These are phyloP conservation scores for Polygonum aviculare DNA, from an alignment of 148 eudicot species.

Conservation along the genomic window DNA sequence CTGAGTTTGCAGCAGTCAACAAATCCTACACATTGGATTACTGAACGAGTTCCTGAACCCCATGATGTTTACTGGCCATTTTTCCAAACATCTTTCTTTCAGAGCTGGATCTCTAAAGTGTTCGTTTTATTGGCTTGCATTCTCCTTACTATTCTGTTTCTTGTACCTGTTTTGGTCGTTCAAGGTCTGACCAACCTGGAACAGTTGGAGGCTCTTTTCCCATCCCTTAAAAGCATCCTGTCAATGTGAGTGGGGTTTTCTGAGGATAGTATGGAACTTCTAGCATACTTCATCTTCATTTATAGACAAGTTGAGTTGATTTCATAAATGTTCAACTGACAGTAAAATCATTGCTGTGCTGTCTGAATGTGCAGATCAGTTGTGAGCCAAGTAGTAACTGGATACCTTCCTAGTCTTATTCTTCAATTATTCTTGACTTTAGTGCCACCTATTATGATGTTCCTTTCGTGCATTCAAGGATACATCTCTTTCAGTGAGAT, in stretches of 20 bases:
- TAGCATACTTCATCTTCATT: background rate
- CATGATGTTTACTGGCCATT: constrained; percentile 86
- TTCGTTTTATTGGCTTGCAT: constrained; percentile 36
- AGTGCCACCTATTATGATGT: constrained; percentile 66
- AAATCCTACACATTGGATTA: constrained; percentile 78
- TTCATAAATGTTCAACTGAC: background rate
- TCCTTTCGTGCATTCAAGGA: constrained; percentile 75
- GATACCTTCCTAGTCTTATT: constrained; percentile 87
- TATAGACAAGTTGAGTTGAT: background rate
- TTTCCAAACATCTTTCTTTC: constrained; percentile 67
- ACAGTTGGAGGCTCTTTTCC: constrained; percentile 65
- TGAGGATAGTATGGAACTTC: background rate
- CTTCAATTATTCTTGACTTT: constrained; percentile 50
- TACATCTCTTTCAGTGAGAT: constrained; percentile 62
- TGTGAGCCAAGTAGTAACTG: constrained; percentile 64
- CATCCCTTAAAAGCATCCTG: constrained; percentile 55
- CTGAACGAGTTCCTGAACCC: constrained; percentile 87
- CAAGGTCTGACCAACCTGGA: constrained; percentile 85
- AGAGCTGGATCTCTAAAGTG: constrained; percentile 57
- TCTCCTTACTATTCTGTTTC: constrained; percentile 52
- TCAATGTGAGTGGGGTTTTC: constrained; percentile 38
- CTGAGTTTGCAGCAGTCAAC: constrained; percentile 62
- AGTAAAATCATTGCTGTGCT: background rate
- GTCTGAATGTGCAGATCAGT: constrained; percentile 39
- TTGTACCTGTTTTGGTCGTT: constrained; percentile 64